Percentiles rank a stretch among this genome's conserved stretches.
Evolutionary conservation across 768 basidiomycete genomes (phyloP).

Genomic region (Boletus tylopilopsis): DNA sequence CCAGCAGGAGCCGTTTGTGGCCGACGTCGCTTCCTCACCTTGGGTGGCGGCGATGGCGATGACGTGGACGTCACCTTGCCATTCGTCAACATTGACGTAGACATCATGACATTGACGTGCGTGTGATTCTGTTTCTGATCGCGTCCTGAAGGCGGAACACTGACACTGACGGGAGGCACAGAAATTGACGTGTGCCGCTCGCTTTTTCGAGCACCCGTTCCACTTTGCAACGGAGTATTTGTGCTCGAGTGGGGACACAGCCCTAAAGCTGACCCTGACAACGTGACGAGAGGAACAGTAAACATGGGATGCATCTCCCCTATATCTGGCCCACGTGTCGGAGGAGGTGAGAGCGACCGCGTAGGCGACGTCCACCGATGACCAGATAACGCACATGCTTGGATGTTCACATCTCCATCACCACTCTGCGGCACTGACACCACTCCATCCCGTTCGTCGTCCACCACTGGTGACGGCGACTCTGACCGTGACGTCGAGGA

Average conservation of each 20-base stretch:
- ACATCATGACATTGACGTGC: background rate
- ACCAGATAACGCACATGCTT: slow-evolving; percentile 20
- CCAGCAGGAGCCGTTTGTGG: slow-evolving; percentile 26
- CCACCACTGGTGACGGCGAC: slow-evolving; percentile 6
- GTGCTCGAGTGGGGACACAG: background rate
- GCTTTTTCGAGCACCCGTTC: background rate
- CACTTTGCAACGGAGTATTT: background rate
- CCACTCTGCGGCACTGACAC: background rate
- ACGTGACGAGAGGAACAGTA: slow-evolving; percentile 25
- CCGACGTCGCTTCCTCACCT: slow-evolving; percentile 9
- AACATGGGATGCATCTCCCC: slow-evolving; percentile 28
- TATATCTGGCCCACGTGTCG: background rate
- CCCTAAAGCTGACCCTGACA: slow-evolving; percentile 7
- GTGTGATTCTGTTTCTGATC: background rate
- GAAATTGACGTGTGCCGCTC: background rate
- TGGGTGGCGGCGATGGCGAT: background rate
- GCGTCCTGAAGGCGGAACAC: background rate
- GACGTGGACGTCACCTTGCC: background rate
- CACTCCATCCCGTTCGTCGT: background rate
- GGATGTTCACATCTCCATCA: background rate
- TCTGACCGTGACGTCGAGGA: slow-evolving; percentile 14
- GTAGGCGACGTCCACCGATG: slow-evolving; percentile 6
- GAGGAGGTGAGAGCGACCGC: background rate
- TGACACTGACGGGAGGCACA: background rate
- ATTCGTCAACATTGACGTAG: too few species aligned